Conservation (phyloP, 352 stramenopile genomes). For the Pythium insidiosum region DNA sequence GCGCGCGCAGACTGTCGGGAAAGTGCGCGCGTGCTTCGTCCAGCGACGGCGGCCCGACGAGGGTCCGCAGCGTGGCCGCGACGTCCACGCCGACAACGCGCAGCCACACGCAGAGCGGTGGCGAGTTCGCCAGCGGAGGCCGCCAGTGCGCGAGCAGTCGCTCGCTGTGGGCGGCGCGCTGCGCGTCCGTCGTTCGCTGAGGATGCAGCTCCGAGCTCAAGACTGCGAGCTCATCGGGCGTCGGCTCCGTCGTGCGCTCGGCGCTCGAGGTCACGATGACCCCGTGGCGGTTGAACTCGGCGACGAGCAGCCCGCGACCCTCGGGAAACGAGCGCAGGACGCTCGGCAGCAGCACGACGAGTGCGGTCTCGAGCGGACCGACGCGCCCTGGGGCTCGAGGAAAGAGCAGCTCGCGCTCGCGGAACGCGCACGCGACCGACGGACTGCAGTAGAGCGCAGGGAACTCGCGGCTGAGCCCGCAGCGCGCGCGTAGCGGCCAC, state of each 20-base stretch:
- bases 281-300: slow-evolving; percentile 16
- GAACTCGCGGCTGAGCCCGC: slow-evolving; percentile 42
- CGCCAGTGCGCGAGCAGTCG: slow-evolving; percentile 1
- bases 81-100: slow-evolving; percentile 42
- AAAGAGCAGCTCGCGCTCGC: slow-evolving; percentile 70
- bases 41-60: slow-evolving; percentile 29
- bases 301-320: slow-evolving; percentile 16
- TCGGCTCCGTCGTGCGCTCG: slow-evolving; percentile 2
- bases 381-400: slow-evolving; percentile 5
- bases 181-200: neutral
- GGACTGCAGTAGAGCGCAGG: slow-evolving; percentile 69
- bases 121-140: neutral
- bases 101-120: slow-evolving; percentile 3
- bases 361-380: slow-evolving; percentile 26
- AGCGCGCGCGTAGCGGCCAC: slow-evolving; percentile 63
- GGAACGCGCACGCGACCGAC: slow-evolving; percentile 32
- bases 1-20: slow-evolving; percentile 33
- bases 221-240: slow-evolving; percentile 5
- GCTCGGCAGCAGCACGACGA: slow-evolving; percentile 27
- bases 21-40: slow-evolving; percentile 30
- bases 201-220: slow-evolving; percentile 4
- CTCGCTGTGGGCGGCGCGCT: slow-evolving; percentile 1
- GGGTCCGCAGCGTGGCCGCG: slow-evolving; percentile 18
- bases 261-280: slow-evolving; percentile 17
- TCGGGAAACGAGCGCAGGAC: slow-evolving; percentile 22